Base-by-base conservation (phyloP, 495 filamentous ascomycete species). In the Chlorociboria aeruginascens region DNA sequence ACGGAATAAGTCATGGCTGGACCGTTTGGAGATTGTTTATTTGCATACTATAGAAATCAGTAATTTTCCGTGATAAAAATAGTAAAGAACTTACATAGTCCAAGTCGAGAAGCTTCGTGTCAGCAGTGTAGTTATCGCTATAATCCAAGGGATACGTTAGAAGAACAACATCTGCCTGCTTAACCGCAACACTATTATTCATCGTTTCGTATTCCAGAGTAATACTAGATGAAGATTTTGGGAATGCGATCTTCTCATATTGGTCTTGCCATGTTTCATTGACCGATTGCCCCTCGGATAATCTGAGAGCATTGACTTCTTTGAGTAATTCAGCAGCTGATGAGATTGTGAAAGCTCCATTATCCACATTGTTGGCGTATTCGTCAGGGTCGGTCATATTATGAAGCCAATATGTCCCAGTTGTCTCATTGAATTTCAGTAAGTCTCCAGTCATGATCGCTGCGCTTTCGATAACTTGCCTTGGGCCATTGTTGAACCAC, bases 331-430 rank as follows among this genome's bases (percentile, higher is more conserved):
- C 43, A 12, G 55, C 55, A 14, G 48, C 52, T 14, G 52, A 56
- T 0, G 81, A 74, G 67, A 84, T 83, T 1, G 84, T 88, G 57
- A 77, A 89, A 20, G 79, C 83, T 37, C 81, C 79, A 17, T 85
- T 83, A 54, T 83, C 72, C 14, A 83, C 61, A 30, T 77, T 67
- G 54, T 89, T 88, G 1, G 58, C 54, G 42, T 61, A 61, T 28
- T 61, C 58, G 32, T 61, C 58, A 13, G 84, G 84, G 62, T 89
- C 84, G 1, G 84, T 89, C 72, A 85, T 84, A 53, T 89, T 89
- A n/a, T 56, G 50, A 8, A 78, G 54, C 34, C 60, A 63, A 37
- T 68, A 78, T 45, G 61, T 55, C 9, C 64, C 65, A 6, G 63
- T 69, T 0, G 68, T 70, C 25, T 58, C 52, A 54, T 74, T 70